Evolutionary conservation across 345 rosid genomes (phyloP).

Genomic region (Garcia nutans): DNA sequence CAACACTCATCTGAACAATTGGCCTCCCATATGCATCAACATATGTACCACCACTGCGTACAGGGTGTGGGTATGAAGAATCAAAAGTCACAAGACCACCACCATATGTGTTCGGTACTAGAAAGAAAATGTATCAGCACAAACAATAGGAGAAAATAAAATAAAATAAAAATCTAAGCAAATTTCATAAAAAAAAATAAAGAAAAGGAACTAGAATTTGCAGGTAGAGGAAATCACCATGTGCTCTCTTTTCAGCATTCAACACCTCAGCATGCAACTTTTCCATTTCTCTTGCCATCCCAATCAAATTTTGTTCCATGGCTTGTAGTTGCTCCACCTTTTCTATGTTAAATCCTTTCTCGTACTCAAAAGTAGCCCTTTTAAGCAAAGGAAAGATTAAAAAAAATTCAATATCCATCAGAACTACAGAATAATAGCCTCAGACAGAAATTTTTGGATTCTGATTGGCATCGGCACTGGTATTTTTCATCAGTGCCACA

Average conservation of each 20-base stretch:
- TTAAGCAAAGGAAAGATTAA: conserved; percentile 13
- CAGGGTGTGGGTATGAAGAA: conserved; percentile 27
- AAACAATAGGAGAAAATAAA: conserved; percentile 3
- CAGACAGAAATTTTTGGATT: neutral
- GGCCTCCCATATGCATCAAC: conserved; percentile 33
- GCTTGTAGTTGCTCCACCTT: conserved; percentile 58
- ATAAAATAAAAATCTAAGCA: neutral
- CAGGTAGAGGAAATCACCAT: conserved; percentile 31
- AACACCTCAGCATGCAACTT: conserved; percentile 49
- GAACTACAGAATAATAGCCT: conserved; percentile 1
- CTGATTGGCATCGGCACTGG: no score
- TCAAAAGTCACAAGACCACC: conserved; percentile 25
- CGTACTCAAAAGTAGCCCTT: conserved; percentile 61
- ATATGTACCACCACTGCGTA: conserved; percentile 10
- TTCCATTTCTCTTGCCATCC: conserved; percentile 67
- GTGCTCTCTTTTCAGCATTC: conserved; percentile 40
- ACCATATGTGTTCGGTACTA: conserved; percentile 34
- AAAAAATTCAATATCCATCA: neutral
- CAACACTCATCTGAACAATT: conserved; percentile 24
- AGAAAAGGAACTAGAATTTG: no score
- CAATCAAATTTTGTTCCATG: conserved; percentile 60
- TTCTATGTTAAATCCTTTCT: conserved; percentile 65
- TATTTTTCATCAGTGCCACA: no score
- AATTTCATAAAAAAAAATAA: neutral
- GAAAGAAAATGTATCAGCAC: conserved; percentile 6